phyloP scores from a whole-genome alignment of 176 grass and related monocot species.

The Carex parvula region DNA sequence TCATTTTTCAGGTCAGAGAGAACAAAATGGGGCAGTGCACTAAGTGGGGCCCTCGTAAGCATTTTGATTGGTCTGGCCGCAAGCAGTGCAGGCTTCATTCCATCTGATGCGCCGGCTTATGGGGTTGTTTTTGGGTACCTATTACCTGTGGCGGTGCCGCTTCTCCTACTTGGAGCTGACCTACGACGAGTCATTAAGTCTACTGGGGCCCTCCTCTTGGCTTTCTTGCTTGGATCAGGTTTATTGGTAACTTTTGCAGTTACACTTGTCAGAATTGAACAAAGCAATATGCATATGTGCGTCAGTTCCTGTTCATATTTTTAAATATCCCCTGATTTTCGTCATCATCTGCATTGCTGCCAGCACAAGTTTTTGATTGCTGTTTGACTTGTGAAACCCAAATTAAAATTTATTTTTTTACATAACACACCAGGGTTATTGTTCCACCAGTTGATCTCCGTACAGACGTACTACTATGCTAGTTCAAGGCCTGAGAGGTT shows the following conservation, averaged over 20 bases:
- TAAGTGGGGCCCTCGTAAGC: conserved; percentile 75
- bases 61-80: conserved; percentile 63
- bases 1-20: conserved; percentile 37
- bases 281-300: not conserved
- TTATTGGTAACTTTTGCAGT: not conserved
- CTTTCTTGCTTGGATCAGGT: conserved; percentile 75
- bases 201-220: conserved; percentile 66
- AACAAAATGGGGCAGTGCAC: conserved; percentile 55
- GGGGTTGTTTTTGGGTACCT: conserved; percentile 65
- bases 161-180: conserved; percentile 84
- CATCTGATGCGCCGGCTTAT: conserved; percentile 61
- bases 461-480: not conserved
- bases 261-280: not conserved
- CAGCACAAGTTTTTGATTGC: not conserved
- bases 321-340: not conserved
- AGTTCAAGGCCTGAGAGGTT: too few species aligned
- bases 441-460: not conserved
- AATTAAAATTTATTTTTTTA: not conserved
- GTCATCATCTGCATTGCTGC: not conserved
- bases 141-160: conserved; percentile 58
- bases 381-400: conserved; percentile 19
- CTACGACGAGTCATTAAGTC: conserved; percentile 66
- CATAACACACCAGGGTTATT: not conserved
- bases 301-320: not conserved
- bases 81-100: conserved; percentile 40